These are phyloP conservation scores for Chlorella sp. DNA, from an alignment of 139 green algal species.

Conservation along the genomic window DNA sequence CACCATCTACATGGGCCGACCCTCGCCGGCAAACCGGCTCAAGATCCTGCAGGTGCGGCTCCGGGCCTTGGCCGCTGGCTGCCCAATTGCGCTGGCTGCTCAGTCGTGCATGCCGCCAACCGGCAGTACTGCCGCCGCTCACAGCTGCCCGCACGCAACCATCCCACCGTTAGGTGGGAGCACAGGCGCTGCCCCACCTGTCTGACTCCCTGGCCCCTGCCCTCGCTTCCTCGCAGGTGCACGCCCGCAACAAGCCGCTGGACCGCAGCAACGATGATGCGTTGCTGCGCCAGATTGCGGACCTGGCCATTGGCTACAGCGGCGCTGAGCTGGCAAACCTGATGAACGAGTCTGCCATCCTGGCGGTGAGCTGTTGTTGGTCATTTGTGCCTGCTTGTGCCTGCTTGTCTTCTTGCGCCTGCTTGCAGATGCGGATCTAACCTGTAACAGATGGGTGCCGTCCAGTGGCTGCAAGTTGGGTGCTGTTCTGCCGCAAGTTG, in stretches of 20 bases:
- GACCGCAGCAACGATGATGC: conserved; percentile 47
- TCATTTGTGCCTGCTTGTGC: not conserved
- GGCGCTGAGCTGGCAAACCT: conserved; percentile 82
- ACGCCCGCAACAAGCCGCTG: conserved; percentile 69
- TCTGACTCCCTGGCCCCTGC: not conserved
- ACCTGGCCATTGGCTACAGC: conserved; percentile 65
- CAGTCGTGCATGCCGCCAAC: no score
- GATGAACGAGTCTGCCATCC: conserved; percentile 80
- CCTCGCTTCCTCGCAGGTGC: conserved; percentile 45
- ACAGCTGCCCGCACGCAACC: no score
- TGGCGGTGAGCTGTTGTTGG: conserved; percentile 48
- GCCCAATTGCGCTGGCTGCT: no score
- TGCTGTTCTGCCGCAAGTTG: not conserved
- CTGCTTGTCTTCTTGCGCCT: no score
- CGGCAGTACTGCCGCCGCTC: no score
- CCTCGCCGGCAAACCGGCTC: conserved; percentile 59
- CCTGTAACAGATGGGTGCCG: not conserved
- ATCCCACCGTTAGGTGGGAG: no score
- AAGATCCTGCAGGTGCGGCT: conserved; percentile 64
- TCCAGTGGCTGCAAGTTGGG: not conserved
- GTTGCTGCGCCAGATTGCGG: conserved; percentile 53
- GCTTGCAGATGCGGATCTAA: no score
- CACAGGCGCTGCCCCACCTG: no score
- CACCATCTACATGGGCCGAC: conserved; percentile 73
- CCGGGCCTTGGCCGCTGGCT: no score